Evolutionary conservation across 2,329 filamentous ascomycete genomes (phyloP), one percentile per base, ranked within the genome.

Genomic region (Teratosphaeria gauchensis): DNA sequence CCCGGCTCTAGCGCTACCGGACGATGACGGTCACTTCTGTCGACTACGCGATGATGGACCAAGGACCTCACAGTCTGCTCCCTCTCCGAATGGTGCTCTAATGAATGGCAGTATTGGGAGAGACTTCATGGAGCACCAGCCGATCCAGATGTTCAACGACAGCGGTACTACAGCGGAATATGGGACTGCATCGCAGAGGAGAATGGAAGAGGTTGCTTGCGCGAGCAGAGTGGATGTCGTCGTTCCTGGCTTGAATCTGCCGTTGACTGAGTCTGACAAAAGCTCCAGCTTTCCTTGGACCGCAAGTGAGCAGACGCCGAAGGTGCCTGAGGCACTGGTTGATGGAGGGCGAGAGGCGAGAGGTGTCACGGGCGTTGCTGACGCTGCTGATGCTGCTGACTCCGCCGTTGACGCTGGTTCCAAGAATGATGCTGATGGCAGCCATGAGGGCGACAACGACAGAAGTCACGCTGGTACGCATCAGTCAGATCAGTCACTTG

Each of bases 101-200:
- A 42, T 19, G 28, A 6, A 62, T 61, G 28, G 60, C 57, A n/a
- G 48, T 48, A 5, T 68, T 64, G 53, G 59, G 62, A 14, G 63
- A 67, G 30, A 64, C 71, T 77, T 75, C 55, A 68, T 63, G 19
- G 55, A 69, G 14, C 75, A 77, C 59, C 71, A 77, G 31, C 74
- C 75, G 1, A 65, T 65, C 46, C 64, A 66, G 38, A 68, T 76
- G 68, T 78, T 77, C 59, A 68, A 66, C 53, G 72, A 75, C 32
- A 67, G 68, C 46, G 76, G 75, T 14, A 77, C 72, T 59, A 78
- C 76, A 0, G 63, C 76, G 14, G 72, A 72, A 3, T 74, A 76
- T 59, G 74, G 72, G 35, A 74, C 72, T 33, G 69, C 72, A 11
- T 75, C 72, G 19, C 73, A 76, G 60, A 69, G 74, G 61, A 67